Evolutionary conservation across 2,329 filamentous ascomycete genomes (phyloP).

Genomic region (Daldinia eschscholtzii): DNA sequence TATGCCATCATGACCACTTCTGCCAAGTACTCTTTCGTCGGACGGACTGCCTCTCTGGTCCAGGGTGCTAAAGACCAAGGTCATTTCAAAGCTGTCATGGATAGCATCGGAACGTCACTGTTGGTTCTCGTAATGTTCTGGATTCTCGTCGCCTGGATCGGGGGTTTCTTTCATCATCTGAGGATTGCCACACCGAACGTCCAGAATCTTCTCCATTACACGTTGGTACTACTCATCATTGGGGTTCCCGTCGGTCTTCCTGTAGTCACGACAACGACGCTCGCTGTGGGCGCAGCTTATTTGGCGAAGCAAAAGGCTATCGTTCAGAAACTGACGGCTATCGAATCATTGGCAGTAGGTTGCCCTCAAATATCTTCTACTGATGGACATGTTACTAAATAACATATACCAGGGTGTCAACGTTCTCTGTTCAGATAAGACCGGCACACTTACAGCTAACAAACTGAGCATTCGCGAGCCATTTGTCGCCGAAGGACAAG

Average conservation of each 20-base stretch:
- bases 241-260: constrained; percentile 85
- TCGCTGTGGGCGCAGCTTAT: constrained; percentile 82
- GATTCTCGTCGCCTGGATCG: constrained; percentile 81
- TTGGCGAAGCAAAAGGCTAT: constrained; percentile 83
- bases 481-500: constrained; percentile 80
- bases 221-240: constrained; percentile 78
- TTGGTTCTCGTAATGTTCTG: constrained; percentile 83
- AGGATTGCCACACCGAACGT: constrained; percentile 70
- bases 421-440: constrained; percentile 86
- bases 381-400: constrained; percentile 7
- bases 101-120: constrained; percentile 80
- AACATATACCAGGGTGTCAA: constrained; percentile 68
- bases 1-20: constrained; percentile 76
- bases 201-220: constrained; percentile 75
- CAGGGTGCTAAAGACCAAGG: constrained; percentile 81
- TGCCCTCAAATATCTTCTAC: neutral
- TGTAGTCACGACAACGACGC: constrained; percentile 81
- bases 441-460: constrained; percentile 80
- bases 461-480: constrained; percentile 83
- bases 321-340: constrained; percentile 83
- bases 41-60: constrained; percentile 79
- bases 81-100: constrained; percentile 87
- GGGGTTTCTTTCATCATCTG: constrained; percentile 81
- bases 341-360: constrained; percentile 74
- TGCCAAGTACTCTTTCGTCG: constrained; percentile 80